These are phyloP conservation scores for Sporormia fimetaria DNA, from an alignment of 495 filamentous ascomycete genomes.

Conservation along the genomic window DNA sequence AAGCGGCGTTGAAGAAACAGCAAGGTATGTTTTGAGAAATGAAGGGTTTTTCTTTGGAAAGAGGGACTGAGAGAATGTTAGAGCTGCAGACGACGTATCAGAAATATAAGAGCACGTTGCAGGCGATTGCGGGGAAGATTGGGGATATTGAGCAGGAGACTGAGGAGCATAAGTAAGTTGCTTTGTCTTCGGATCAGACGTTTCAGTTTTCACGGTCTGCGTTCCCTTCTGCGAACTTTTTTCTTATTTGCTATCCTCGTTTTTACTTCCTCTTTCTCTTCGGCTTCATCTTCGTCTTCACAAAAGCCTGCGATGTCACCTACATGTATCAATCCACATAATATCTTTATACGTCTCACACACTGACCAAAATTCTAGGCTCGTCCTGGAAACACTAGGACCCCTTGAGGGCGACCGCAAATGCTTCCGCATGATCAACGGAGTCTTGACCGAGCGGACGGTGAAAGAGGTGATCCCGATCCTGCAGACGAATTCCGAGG, in stretches of 20 bases:
- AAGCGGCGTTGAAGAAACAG: conserved; percentile 31
- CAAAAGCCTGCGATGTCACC: conserved; percentile 8
- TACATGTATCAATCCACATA: background rate
- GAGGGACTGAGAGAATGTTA: conserved; percentile 30
- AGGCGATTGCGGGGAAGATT: conserved; percentile 89
- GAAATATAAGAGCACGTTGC: conserved; percentile 90
- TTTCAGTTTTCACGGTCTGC: conserved; percentile 4
- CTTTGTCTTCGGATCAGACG: background rate
- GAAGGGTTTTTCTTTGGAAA: background rate
- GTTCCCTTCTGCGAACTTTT: background rate
- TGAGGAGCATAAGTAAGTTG: conserved; percentile 88
- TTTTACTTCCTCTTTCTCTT: background rate
- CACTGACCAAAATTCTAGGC: conserved; percentile 41
- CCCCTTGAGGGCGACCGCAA: conserved; percentile 78
- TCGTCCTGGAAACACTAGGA: conserved; percentile 86
- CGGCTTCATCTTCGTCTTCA: background rate
- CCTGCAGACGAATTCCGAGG: conserved; percentile 87
- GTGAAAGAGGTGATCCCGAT: conserved; percentile 84
- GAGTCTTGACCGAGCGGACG: conserved; percentile 86
- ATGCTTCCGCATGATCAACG: conserved; percentile 98
- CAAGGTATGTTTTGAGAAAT: conserved; percentile 52
- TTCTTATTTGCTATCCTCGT: background rate
- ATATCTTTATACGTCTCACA: background rate
- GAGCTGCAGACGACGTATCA: conserved; percentile 89
- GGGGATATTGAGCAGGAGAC: conserved; percentile 93